Percentiles rank a stretch among this genome's conserved stretches.
Conservation (phyloP, 345 rosid genomes). For the Geranium brycei region DNA sequence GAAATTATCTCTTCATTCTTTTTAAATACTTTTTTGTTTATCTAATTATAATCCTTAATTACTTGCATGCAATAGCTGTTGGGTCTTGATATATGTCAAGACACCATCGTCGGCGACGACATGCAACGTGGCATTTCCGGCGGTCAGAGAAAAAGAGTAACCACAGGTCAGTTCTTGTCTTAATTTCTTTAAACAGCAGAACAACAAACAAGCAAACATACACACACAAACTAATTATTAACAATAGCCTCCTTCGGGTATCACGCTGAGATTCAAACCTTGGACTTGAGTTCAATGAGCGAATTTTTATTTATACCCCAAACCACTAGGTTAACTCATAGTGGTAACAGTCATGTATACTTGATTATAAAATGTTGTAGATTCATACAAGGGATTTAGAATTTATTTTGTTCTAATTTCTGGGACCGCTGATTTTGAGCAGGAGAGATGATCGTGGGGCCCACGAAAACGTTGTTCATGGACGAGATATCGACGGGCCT, state of each 20-base stretch:
- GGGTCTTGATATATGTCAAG: constrained; percentile 77
- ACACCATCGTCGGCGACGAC: constrained; percentile 64
- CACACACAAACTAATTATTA: too few species aligned
- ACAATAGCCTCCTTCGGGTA: too few species aligned
- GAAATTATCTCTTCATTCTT: not conserved
- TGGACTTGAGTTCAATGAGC: too few species aligned
- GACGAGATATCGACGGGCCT: constrained; percentile 91
- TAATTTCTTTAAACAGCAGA: too few species aligned
- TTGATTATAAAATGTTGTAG: too few species aligned
- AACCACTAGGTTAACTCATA: too few species aligned
- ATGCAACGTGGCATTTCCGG: constrained; percentile 86
- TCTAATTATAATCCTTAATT: not conserved
- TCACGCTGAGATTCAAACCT: too few species aligned
- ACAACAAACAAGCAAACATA: too few species aligned
- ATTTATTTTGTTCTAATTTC: not conserved
- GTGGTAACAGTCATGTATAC: too few species aligned
- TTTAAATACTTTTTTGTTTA: not conserved
- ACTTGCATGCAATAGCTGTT: constrained; percentile 31
- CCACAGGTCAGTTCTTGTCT: constrained; percentile 43
- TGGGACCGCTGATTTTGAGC: not conserved
- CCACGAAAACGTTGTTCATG: constrained; percentile 77
- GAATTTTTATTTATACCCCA: too few species aligned
- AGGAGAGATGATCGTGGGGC: constrained; percentile 96
- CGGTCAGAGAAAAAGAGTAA: constrained; percentile 75
- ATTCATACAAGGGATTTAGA: too few species aligned